Evolutionary conservation across 2,329 filamentous ascomycete species (phyloP), one percentile per base, ranked within the genome.

Genomic region (Chaetomiaceae sp.): DNA sequence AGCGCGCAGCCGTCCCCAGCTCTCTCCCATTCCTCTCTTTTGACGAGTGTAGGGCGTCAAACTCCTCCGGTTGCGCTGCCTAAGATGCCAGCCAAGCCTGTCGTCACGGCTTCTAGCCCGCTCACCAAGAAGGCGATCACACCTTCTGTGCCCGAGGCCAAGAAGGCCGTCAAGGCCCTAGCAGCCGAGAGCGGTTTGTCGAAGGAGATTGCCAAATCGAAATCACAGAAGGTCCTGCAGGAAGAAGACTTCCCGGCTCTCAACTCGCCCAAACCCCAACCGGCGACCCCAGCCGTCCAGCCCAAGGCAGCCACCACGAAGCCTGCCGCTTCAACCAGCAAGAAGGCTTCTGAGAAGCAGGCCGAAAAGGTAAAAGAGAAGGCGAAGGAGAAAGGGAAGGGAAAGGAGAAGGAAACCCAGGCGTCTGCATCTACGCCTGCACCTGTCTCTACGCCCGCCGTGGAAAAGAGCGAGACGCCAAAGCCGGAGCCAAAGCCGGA

Each of bases 211-310:
- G 68, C 70, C 70, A 57, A 69, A n/a, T 65, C 61, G 13, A 68
- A 70, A 55, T 57, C 63, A 3, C 67, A 67, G 51, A 68, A 69
- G 56, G 54, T 75, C 25, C 64, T 83, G 39, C 75, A 81, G 53
- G 78, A 82, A 20, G 80, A 84, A 58, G 81, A 85, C 57, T 85
- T 84, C 58, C 82, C 82, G 10, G 75, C 79, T 3, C 67, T 85
- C 5, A 72, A 77, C 54, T 69, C 76, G 9, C 66, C 71, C 19
- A 75, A 72, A 8, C 64, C 65, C 38, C 68, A 71, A 19, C 56
- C 66, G 30, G 63, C 64, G 39, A 47, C 66, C 3, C 65, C 67
- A 0, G 64, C 63, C 1, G 55, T 67, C 17, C 59, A 69, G 3
- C 61, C 70, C 1, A 71, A 68, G 10, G 65, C 68, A 1, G 64